Evolutionary conservation across 2,329 filamentous ascomycete species (phyloP).

Genomic region (Penicillium decumbens): DNA sequence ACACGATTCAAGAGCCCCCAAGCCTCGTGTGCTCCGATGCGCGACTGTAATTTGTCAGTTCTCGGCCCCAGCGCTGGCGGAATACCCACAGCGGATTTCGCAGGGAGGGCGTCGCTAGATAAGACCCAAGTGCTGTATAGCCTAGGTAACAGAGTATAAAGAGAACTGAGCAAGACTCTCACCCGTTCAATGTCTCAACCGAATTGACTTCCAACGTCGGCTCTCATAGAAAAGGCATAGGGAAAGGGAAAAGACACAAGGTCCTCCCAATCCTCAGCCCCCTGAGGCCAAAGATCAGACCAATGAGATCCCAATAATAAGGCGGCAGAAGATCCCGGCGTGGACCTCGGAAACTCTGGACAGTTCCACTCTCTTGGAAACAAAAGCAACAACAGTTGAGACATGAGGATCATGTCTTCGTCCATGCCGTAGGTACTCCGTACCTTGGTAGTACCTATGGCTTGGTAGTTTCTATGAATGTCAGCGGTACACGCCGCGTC

Average conservation of each 20-base stretch:
- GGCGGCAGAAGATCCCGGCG: constrained; percentile 11
- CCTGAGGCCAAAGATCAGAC: constrained; percentile 12
- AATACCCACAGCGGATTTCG: constrained; percentile 5
- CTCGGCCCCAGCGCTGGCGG: constrained; percentile 1
- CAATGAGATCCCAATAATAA: constrained; percentile 7
- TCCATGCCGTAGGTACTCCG: not conserved
- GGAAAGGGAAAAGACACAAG: not conserved
- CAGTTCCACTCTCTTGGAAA: not conserved
- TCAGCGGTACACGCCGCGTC: constrained; percentile 5
- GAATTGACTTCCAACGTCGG: not conserved
- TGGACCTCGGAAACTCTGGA: constrained; percentile 5
- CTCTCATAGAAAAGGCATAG: not conserved
- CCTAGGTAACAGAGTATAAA: not conserved
- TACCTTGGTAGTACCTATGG: no score
- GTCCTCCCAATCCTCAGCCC: not conserved
- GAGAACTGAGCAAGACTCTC: not conserved
- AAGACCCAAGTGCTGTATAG: not conserved
- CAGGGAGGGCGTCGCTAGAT: not conserved
- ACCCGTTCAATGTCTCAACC: not conserved
- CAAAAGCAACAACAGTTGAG: not conserved
- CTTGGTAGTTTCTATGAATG: no score
- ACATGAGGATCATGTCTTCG: not conserved
- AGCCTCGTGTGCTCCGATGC: constrained; percentile 10
- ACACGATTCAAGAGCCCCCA: not conserved
- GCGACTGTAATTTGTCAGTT: constrained; percentile 13